Base-by-base conservation (phyloP, 129 eudicot genomes). In the Calendula officinalis region DNA sequence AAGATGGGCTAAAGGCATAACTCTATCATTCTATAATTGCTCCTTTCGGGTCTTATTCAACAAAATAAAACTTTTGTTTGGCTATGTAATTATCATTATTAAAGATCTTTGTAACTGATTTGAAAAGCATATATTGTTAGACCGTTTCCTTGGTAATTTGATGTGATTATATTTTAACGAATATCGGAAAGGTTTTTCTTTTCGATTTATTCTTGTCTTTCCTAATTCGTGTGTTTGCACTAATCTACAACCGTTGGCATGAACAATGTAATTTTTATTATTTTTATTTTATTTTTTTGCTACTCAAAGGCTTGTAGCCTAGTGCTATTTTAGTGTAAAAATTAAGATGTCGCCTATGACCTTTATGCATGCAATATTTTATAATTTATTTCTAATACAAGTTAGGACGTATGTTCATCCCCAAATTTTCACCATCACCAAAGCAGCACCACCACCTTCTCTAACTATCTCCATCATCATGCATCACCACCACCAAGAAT, bases 1-100 rank as follows among this genome's bases (percentile, higher is more conserved):
- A 79, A 68, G 72, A 61, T 2, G 84, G 80, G 11, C 62, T 79
- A 46, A 58, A 66, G 62, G 54, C 38, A 13, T 74, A 74, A 32
- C 2, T 7, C 1, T 3, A 39, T n/a, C 5, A 0, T 6, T 60
- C 37, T n/a, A 65, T 10, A 39, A 27, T 37, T 56, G 0, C 32
- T 56, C 37, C 0, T 17, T 62, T 34, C 2, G 49, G 13, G 56
- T 9, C 22, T 6, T 17, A 37, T 72, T 10, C 41, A 0, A 1
- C 4, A 34, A 56, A 73, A 56, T 73, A 73, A 65, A 43, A 56
- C 39, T 56, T 46, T 1, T 11, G 30, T 22, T 22, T 49, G 9
- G 0, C 36, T 17, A 36, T 43, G 17, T 13, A n/a, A 45, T 45
- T 34, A 38, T 41, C 30, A 8, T 8, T 35, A 35, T 55, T 55